Base-by-base conservation (phyloP, 192 early-diverging fungal species). In the Lobulomyces angularis region DNA sequence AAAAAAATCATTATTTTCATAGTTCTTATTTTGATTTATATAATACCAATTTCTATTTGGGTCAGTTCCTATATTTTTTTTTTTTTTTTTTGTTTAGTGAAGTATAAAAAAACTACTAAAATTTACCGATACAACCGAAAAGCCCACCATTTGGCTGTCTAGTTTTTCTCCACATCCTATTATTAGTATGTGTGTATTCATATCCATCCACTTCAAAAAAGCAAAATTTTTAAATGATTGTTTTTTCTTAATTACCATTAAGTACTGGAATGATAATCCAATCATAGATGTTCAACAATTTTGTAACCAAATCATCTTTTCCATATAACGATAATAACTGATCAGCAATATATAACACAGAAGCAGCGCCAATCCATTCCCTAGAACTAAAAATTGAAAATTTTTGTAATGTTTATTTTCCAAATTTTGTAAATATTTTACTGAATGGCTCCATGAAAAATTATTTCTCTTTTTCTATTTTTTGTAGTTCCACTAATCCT, bases 151-250 rank as follows among this genome's bases (percentile, higher is more conserved):
- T 71, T 1, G 75, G 71, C 40, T 77, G 67, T 5, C 76, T 56
- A 48, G 75, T 79, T 52, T 79, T 79, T 32, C 77, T 59, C 67
- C 73, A 77, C 70, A 73, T 73, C 21, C 70, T 44, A 43, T 73
- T 58, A 16, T 50, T 47, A 18, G 57, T 58, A 55, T 66, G 64
- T 14, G 77, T 59, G 53, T 63, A 74, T 12, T 57, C 55, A 46
- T 75, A 80, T 30, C 77, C 77, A 47, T 80, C 77, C 12, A 17
- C 12, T n/a, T 4, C 7, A n/a, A 23, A 16, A 4, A 37, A 7
- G 11, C 20, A 7, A 5, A 37, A 37, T 11, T 11, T 11, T 23
- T 3, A 67, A n/a, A n/a, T n/a, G n/a, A n/a, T n/a, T n/a, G n/a
- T n/a, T n/a, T n/a, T n/a, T n/a, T n/a, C n/a, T n/a, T n/a, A n/a